Conservation (phyloP, 306 rosid genomes). For the Prunus salicina region DNA sequence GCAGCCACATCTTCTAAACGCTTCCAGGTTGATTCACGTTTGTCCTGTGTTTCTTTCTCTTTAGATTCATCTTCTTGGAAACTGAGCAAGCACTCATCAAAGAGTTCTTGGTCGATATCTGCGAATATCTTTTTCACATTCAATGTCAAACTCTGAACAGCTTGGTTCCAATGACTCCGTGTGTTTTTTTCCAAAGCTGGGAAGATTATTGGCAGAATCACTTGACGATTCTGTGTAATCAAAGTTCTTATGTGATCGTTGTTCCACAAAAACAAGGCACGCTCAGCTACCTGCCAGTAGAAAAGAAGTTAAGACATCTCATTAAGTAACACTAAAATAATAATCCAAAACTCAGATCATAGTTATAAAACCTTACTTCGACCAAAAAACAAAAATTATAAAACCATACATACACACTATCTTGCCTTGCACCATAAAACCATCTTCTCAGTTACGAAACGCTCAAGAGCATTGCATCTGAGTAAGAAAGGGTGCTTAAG, state of each 20-base stretch:
- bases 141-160: constrained; percentile 64
- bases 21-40: constrained; percentile 54
- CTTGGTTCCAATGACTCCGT: constrained; percentile 61
- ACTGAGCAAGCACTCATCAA: constrained; percentile 43
- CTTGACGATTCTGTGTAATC: constrained; percentile 49
- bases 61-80: constrained; percentile 55
- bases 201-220: constrained; percentile 54
- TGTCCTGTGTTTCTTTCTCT: constrained; percentile 48
- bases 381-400: too few relatives aligned
- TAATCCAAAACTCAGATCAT: background rate
- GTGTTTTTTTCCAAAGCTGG: constrained; percentile 61
- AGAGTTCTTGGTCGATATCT: constrained; percentile 51
- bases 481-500: background rate
- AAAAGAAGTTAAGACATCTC: constrained; percentile 19
- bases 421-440: background rate
- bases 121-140: constrained; percentile 59
- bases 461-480: background rate
- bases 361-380: background rate
- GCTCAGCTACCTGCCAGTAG: constrained; percentile 65
- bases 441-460: background rate
- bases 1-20: constrained; percentile 52
- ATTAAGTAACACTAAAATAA: background rate
- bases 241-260: constrained; percentile 63
- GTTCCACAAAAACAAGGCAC: constrained; percentile 68
- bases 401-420: background rate